Evolutionary conservation across 2,329 filamentous ascomycete genomes (phyloP).

Genomic region (Sphaerulina vaccinii): DNA sequence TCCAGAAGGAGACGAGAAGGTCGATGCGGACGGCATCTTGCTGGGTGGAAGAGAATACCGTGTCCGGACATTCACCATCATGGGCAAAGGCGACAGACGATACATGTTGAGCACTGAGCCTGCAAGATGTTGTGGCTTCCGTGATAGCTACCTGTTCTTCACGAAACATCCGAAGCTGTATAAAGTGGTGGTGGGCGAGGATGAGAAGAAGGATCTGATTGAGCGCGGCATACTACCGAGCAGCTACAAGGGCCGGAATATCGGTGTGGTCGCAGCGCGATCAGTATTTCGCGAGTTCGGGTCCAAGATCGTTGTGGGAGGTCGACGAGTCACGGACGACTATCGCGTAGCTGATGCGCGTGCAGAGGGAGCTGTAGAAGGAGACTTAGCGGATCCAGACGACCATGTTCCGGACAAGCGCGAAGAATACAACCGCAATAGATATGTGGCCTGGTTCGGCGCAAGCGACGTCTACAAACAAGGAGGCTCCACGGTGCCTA

Average conservation of each 20-base stretch:
- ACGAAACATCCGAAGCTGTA: conserved; percentile 94
- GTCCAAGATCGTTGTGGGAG: conserved; percentile 88
- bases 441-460: conserved; percentile 98
- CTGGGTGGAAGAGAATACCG: conserved; percentile 85
- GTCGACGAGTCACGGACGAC: conserved; percentile 81
- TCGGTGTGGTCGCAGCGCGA: conserved; percentile 92
- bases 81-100: conserved; percentile 75
- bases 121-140: conserved; percentile 91
- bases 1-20: conserved; percentile 84
- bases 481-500: conserved; percentile 48
- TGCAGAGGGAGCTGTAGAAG: conserved; percentile 77
- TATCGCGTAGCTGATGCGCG: conserved; percentile 77
- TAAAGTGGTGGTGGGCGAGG: conserved; percentile 97
- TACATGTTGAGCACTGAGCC: conserved; percentile 99
- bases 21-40: conserved; percentile 83
- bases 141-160: conserved; percentile 98
- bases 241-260: conserved; percentile 96
- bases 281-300: conserved; percentile 98
- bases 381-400: conserved; percentile 86
- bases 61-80: conserved; percentile 90
- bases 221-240: conserved; percentile 93
- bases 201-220: conserved; percentile 96
- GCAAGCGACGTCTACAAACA: conserved; percentile 95
- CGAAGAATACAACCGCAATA: conserved; percentile 96
- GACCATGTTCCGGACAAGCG: conserved; percentile 73